Evolutionary conservation across 441 rosid genomes (phyloP).

Genomic region (Populus trichocarpa): DNA sequence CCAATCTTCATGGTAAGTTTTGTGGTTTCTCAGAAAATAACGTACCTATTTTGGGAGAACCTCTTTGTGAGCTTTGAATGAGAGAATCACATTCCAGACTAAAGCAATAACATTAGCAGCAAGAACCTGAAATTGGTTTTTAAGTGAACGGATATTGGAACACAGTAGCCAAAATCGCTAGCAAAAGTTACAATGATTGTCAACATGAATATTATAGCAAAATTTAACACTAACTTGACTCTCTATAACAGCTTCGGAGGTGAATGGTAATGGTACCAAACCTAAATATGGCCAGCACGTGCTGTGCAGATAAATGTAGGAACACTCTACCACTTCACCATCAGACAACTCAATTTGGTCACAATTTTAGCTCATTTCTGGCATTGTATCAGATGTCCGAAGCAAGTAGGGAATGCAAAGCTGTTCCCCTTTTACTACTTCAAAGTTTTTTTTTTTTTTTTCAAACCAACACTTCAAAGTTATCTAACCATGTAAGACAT

Average conservation of each 20-base stretch:
- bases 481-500: background rate
- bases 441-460: too few species aligned
- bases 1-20: background rate
- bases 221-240: background rate
- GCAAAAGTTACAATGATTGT: background rate
- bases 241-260: background rate
- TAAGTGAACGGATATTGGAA: background rate
- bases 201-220: background rate
- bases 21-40: constrained; percentile 17
- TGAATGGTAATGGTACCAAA: background rate
- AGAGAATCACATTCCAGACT: constrained; percentile 86
- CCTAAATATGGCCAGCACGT: background rate
- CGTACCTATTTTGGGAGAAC: constrained; percentile 53
- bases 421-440: background rate
- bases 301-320: background rate
- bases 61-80: constrained; percentile 90
- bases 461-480: background rate
- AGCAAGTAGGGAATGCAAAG: background rate
- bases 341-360: background rate
- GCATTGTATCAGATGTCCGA: background rate
- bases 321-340: background rate
- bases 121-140: constrained; percentile 58
- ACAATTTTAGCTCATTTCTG: background rate
- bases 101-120: constrained; percentile 73
- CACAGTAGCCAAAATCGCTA: background rate